Base-by-base conservation (phyloP, 371 early-diverging fungal genomes). In the Furculomyces boomerangus region DNA sequence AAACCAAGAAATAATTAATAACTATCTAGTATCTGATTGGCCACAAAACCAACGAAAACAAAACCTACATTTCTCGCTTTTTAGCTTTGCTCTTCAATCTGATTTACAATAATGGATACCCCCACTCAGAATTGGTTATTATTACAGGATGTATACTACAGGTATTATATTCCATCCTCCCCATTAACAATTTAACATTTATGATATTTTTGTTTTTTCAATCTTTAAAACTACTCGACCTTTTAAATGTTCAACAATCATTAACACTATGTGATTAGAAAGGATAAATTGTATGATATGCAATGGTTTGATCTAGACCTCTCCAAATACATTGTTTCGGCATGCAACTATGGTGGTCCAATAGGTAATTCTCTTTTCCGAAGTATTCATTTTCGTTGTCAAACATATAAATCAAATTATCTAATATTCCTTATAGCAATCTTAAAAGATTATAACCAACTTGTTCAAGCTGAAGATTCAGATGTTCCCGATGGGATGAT, bases 301-400 rank as follows among this genome's bases (percentile, higher is more conserved):
- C 67, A 77, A 52, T 93, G 93, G 95, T 77, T 79, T 28, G 80
- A 82, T 28, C 70, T 88, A 7, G 86, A 92, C 62, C 70, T 94
- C 25, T 77, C 81, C 1, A 84, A 86, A 56, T 87, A 72, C 62
- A 71, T 83, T 58, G 76, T 90, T 37, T 83, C 90, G 0, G 84
- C 80, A 0, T 86, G 92, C 16, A 83, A 85, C 1, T 83, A 78
- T 71, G 95, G 90, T 30, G 95, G 95, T 13, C 95, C 95, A 5
- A 77, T 94, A 37, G 91, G 90, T 88, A 77, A 47, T 54, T 18
- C 7, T 37, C 32, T 8, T 30, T 35, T 16, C 10, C 35, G 35
- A 35, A 10, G 35, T 35, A 35, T 35, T 35, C 35, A 35, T 10
- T 35, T 10, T 35, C 35, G 16, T 10, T 10, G 16, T 35, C 35